Conservation (phyloP, 2,329 filamentous ascomycete species). For the Pyricularia pennisetigena region DNA sequence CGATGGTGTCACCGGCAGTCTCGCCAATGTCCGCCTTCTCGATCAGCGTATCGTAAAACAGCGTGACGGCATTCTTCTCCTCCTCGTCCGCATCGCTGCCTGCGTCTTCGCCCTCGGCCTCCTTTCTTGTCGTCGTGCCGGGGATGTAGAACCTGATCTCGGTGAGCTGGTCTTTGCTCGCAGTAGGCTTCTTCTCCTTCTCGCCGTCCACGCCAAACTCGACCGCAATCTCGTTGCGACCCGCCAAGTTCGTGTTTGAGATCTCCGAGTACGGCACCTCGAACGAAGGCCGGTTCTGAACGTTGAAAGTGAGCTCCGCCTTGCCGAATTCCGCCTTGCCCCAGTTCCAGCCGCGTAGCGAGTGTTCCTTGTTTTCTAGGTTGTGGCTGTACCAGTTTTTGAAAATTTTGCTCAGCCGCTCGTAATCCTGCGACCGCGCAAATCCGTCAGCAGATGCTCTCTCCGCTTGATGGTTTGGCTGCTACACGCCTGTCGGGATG, state of each 20-base stretch:
- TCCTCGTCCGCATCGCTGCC: constrained; percentile 59
- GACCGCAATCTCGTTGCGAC: constrained; percentile 94
- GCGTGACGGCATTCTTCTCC: constrained; percentile 87
- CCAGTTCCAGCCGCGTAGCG: constrained; percentile 97
- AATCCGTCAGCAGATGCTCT: constrained; percentile 8
- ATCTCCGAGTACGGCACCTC: constrained; percentile 97
- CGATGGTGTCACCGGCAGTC: constrained; percentile 95
- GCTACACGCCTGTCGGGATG: not conserved
- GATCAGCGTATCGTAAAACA: constrained; percentile 98
- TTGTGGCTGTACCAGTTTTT: constrained; percentile 97
- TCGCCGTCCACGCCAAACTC: constrained; percentile 77
- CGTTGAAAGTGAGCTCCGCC: constrained; percentile 90
- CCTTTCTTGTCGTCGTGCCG: constrained; percentile 73
- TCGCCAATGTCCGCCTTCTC: constrained; percentile 99
- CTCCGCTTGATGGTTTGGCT: constrained; percentile 14
- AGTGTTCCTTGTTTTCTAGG: constrained; percentile 87
- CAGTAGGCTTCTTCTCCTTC: constrained; percentile 72
- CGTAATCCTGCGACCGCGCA: constrained; percentile 55
- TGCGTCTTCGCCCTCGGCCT: constrained; percentile 63
- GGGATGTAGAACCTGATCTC: constrained; percentile 99
- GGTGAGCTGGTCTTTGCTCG: constrained; percentile 83
- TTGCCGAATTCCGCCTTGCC: constrained; percentile 96
- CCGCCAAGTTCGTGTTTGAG: constrained; percentile 92
- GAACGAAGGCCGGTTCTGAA: constrained; percentile 92
- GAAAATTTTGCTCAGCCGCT: constrained; percentile 84